These are phyloP conservation scores for Rugonectria rugulosa DNA, from an alignment of 2,329 filamentous ascomycete species.

Conservation along the genomic window DNA sequence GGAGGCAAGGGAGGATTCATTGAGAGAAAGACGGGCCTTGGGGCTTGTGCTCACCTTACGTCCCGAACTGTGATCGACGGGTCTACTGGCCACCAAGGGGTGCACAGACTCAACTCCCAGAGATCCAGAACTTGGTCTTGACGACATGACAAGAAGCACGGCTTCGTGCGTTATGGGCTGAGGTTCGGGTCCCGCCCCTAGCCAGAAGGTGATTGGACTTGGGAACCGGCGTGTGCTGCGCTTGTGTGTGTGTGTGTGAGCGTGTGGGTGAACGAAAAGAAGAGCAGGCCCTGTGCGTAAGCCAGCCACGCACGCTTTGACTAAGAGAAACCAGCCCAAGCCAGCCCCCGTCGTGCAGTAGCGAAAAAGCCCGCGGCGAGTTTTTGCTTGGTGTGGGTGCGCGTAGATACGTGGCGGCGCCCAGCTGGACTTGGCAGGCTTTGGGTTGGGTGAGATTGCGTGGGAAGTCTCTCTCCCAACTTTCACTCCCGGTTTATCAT, in stretches of 20 bases:
- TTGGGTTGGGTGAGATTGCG: conserved; percentile 21
- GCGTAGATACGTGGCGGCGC: conserved; percentile 9
- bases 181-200: no score
- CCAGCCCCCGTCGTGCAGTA: conserved; percentile 1
- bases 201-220: no score
- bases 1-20: not conserved
- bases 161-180: no score
- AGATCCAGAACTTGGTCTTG: not conserved
- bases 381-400: not conserved
- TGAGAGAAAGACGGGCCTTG: not conserved
- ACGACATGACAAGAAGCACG: no score
- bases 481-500: no score
- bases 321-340: conserved; percentile 3
- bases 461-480: not conserved
- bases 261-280: no score
- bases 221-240: no score
- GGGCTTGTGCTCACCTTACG: conserved; percentile 14
- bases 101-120: conserved; percentile 22
- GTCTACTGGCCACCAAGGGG: no score
- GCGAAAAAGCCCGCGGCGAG: conserved; percentile 4
- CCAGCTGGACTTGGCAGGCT: conserved; percentile 1
- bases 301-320: not conserved
- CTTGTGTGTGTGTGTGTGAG: no score
- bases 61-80: conserved; percentile 37
- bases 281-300: no score